Evolutionary conservation across 371 early-diverging fungal species (phyloP).

Genomic region (Mortierella sp.): DNA sequence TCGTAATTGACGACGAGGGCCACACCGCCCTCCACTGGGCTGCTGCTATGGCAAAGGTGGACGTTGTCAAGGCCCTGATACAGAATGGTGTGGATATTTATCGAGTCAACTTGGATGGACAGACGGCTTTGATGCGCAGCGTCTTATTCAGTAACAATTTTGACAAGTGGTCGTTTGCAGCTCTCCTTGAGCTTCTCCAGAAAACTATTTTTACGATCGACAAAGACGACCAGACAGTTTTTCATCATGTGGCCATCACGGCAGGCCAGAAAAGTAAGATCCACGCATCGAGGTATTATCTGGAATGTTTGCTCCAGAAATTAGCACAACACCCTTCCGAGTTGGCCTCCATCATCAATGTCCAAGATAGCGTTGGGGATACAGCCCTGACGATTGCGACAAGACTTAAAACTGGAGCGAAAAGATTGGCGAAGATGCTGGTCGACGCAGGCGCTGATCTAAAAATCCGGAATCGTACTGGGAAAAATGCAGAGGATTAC

Average conservation of each 20-base stretch:
- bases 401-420: conserved; percentile 75
- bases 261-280: conserved; percentile 81
- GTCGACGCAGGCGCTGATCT: conserved; percentile 87
- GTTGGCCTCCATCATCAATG: conserved; percentile 80
- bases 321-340: conserved; percentile 65
- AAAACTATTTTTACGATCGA: conserved; percentile 85
- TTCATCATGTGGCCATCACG: conserved; percentile 91
- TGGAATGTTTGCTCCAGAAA: conserved; percentile 83
- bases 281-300: conserved; percentile 85
- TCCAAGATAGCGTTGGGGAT: conserved; percentile 89
- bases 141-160: conserved; percentile 91
- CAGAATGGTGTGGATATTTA: conserved; percentile 80
- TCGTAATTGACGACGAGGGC: conserved; percentile 93
- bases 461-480: conserved; percentile 78
- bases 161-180: conserved; percentile 84
- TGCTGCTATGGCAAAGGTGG: conserved; percentile 87
- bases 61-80: conserved; percentile 79
- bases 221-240: conserved; percentile 85
- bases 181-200: conserved; percentile 80
- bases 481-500: conserved; percentile 74
- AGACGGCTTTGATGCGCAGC: conserved; percentile 92
- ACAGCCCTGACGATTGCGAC: conserved; percentile 93
- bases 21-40: conserved; percentile 98
- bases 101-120: conserved; percentile 85
- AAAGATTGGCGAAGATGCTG: conserved; percentile 78